Evolutionary conservation across 129 eudicot species (phyloP).

Genomic region (Arctium minus): DNA sequence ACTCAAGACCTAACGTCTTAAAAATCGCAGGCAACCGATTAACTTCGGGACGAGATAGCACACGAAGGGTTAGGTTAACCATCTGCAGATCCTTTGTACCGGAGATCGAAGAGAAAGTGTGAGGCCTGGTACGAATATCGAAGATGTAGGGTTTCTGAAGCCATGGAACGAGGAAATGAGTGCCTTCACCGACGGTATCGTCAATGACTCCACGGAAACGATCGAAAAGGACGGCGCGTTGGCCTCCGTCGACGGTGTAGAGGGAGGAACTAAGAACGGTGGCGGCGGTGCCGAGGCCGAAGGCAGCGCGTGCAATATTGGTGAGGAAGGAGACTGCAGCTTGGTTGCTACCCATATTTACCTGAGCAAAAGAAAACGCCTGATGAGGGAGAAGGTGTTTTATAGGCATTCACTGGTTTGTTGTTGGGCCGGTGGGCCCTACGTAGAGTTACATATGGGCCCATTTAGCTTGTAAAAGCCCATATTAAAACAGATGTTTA

Average conservation of each 20-base stretch:
- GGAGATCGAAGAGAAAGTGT: constrained; percentile 67
- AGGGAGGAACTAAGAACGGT: constrained; percentile 48
- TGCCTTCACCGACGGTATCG: constrained; percentile 71
- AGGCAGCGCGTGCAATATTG: constrained; percentile 68
- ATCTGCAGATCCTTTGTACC: constrained; percentile 90
- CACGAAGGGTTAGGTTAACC: constrained; percentile 86
- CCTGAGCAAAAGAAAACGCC: background rate
- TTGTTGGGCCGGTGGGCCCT: background rate
- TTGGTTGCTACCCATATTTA: constrained; percentile 46
- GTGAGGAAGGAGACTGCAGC: constrained; percentile 57
- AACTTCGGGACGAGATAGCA: constrained; percentile 69
- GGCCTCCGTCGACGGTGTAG: constrained; percentile 88
- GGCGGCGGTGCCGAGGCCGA: constrained; percentile 57
- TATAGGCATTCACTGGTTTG: background rate
- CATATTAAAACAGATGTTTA: background rate
- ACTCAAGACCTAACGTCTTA: constrained; percentile 67
- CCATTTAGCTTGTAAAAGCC: background rate
- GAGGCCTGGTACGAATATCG: constrained; percentile 76
- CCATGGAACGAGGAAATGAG: constrained; percentile 77
- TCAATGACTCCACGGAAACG: constrained; percentile 71
- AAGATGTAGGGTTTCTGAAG: constrained; percentile 75
- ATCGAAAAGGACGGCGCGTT: constrained; percentile 87
- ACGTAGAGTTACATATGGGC: background rate
- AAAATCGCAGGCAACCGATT: constrained; percentile 53
- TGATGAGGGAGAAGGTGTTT: background rate